A percentile compares a stretch with the other conserved stretches of the same genome.
These are phyloP conservation scores for Citrus sp. DNA, from an alignment of 345 rosid species.

Conservation along the genomic window DNA sequence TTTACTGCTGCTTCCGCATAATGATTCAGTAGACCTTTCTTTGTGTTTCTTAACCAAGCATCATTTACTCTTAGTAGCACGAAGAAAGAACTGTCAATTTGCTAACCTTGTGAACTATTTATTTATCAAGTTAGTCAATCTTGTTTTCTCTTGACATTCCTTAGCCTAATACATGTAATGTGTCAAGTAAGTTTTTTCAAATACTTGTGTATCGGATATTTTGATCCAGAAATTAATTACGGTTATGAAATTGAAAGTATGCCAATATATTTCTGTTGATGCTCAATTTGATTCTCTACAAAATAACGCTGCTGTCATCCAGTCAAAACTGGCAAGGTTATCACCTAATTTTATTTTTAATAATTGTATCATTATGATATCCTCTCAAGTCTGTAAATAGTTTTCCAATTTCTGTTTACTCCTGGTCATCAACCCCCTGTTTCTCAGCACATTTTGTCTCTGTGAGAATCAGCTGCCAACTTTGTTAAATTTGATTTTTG, in stretches of 20 bases:
- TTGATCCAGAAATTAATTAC: not conserved
- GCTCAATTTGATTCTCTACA: not conserved
- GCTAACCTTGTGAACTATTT: too few species aligned
- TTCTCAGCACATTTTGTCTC: not conserved
- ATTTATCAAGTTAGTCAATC: too few species aligned
- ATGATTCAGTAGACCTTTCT: not conserved
- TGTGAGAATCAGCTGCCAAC: not conserved
- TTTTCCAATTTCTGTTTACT: not conserved
- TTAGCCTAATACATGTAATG: not conserved
- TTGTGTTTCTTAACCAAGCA: not conserved
- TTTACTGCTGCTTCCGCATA: not conserved
- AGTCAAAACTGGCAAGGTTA: not conserved
- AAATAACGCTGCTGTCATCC: not conserved
- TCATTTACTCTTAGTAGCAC: too few species aligned
- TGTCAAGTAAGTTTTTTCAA: not conserved
- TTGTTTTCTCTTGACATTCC: too few species aligned
- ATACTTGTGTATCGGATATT: not conserved
- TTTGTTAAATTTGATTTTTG: not conserved
- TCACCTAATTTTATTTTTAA: not conserved
- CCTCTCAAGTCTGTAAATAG: not conserved
- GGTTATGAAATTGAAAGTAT: not conserved
- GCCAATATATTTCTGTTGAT: not conserved
- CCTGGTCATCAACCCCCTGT: not conserved
- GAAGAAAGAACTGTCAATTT: too few species aligned
- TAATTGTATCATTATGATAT: not conserved